Evolutionary conservation across 2,329 filamentous ascomycete genomes (phyloP), one percentile per base, ranked within the genome.

Genomic region (Ploettnerulaceae sp.): DNA sequence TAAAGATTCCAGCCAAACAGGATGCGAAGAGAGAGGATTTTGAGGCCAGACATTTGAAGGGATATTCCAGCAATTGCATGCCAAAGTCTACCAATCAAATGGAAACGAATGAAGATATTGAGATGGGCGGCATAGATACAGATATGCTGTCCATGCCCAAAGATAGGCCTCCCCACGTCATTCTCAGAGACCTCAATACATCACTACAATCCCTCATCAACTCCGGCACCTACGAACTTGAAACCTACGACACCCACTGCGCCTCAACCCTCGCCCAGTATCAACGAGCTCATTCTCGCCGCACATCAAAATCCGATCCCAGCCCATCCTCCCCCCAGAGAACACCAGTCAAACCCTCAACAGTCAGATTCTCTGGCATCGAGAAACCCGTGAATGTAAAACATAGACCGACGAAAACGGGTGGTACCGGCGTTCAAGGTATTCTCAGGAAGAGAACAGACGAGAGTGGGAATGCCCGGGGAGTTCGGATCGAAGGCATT

Each of bases 1-100:
- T 69, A 25, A 65, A 65, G 36, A 57, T 63, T 26, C 55, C 61
- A 36, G 56, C 64, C n/a, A 56, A 56, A 20, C 44, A 59, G 14
- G 53, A 59, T 36, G 51, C 53, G 9, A 55, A 57, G 14, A 33
- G 4, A 7, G 41, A 35, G 12, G 28, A 48, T n/a, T 43, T 17
- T 9, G 42, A 47, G 11, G 6, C n/a, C 3, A 11, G 22, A 26
- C 12, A 20, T 35, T 12, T 1, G 17, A 29, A 22, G 21, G 22
- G 28, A 20, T 14, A 29, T 29, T n/a, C 24, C 2, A 22, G 22
- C n/a, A 11, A 11, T 11, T n/a, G 15, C 12, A 12, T 20, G 15
- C 5, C 9, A 31, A 22, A n/a, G n/a, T 1, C 14, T 7, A 17
- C 20, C 8, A 21, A n/a, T 17, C n/a, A 26, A 8, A 18, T 14